A percentile compares a stretch with the other conserved stretches of the same genome.
Conservation (phyloP, 31 red algal species). For the Endocladia muricata region DNA sequence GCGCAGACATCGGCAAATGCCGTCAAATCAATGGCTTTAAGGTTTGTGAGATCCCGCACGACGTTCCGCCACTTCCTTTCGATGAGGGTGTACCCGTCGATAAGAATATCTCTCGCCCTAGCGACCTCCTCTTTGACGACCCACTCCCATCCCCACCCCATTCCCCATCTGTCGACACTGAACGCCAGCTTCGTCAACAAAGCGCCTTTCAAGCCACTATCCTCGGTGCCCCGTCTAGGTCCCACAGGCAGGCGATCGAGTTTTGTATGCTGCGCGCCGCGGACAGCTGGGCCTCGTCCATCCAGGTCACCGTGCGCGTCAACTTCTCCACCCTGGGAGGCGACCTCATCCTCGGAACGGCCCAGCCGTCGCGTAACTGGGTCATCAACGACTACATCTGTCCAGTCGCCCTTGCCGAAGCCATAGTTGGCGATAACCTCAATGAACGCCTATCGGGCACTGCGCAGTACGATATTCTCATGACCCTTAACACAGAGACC, state of each 20-base stretch:
- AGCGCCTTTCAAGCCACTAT: conserved; percentile 21
- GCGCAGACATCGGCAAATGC: too few species aligned
- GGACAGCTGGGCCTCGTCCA: conserved; percentile 26
- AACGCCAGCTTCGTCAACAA: neutral
- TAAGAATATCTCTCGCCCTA: conserved; percentile 31
- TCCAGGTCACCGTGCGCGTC: conserved; percentile 45
- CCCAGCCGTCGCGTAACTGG: conserved; percentile 51
- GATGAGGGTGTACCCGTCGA: conserved; percentile 28
- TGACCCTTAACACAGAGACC: conserved; percentile 52
- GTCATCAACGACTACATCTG: conserved; percentile 52
- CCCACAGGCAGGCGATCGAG: conserved; percentile 18
- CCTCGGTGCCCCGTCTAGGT: neutral
- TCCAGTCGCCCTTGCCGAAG: conserved; percentile 63
- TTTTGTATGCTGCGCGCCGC: conserved; percentile 46
- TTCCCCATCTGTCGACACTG: too few species aligned
- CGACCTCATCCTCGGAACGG: conserved; percentile 26
- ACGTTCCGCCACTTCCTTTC: conserved; percentile 38
- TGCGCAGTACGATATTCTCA: conserved; percentile 48
- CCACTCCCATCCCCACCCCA: too few species aligned
- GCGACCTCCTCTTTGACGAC: neutral
- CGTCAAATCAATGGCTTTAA: neutral
- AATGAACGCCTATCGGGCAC: neutral
- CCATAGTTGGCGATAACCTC: conserved; percentile 18
- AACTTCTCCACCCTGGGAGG: conserved; percentile 45
- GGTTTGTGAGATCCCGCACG: conserved; percentile 23